Base-by-base conservation (phyloP, 805 yeast genomes). In the Saccharomycopsis amapae region DNA sequence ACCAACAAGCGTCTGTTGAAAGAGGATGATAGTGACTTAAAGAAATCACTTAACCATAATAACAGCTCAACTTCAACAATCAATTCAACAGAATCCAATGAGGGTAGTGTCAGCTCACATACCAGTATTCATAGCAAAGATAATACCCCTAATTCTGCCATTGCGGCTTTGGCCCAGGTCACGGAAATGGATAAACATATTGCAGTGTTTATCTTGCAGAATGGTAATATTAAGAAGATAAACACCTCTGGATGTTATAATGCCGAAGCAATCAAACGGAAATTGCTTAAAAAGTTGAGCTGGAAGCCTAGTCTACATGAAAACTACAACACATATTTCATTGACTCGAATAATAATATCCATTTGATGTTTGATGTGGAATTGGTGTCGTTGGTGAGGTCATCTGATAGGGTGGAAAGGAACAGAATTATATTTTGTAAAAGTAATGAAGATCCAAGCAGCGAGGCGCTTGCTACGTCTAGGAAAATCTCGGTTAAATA, bases 241-340 rank as follows among this genome's bases (percentile, higher is more conserved):
- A 81, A 81, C 55, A 81, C 86, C 1, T 73, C 77, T 15, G 93
- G 88, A 0, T 85, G 95, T 58, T 83, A 78, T 62, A 82, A 81
- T 58, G 88, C 95, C 1, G 82, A 78, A 47, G 75, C 87, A 5
- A 84, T 88, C 41, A 85, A 84, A 59, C 69, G 77, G 44, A 80
- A 79, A 53, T 78, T 83, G 1, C 64, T 86, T 48, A 77, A 78
- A 54, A 76, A 73, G 50, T 56, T 82, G 41, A 79, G 77, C 4
- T 61, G 75, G 26, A 65, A 63, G 19, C 62, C 58, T 30, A 67
- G 69, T 32, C 67, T 69, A 31, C 62, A 69, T 17, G 67, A 66
- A 25, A 58, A 60, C 15, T 85, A 79, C 66, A 84, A 79, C 49
- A 73, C 83, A 0, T 83, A 81, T 57, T 69, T 81, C 19, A 72